These are phyloP conservation scores for Fusarium piperis DNA, from an alignment of 2,329 filamentous ascomycete genomes.

Conservation along the genomic window DNA sequence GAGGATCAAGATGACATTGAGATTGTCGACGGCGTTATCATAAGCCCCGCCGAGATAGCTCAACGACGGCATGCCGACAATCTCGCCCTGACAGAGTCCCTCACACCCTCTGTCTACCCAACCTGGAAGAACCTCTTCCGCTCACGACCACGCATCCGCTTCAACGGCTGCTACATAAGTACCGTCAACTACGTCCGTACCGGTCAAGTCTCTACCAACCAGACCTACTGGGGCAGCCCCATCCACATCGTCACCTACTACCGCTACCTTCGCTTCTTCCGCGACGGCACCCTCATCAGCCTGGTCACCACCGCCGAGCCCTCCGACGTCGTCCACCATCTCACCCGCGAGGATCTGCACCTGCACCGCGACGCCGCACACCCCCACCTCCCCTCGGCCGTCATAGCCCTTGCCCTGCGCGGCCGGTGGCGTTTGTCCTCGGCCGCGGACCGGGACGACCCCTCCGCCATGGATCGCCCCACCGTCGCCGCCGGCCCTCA, in stretches of 20 bases:
- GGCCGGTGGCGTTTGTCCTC: slow-evolving; percentile 63
- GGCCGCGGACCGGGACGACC: slow-evolving; percentile 44
- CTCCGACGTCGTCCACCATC: slow-evolving; percentile 84
- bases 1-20: slow-evolving; percentile 46
- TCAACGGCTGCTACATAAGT: slow-evolving; percentile 95
- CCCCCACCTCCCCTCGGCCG: slow-evolving; percentile 50
- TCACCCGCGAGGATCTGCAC: slow-evolving; percentile 76
- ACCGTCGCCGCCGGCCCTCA: background rate
- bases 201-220: slow-evolving; percentile 76
- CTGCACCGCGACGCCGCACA: slow-evolving; percentile 50
- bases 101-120: slow-evolving; percentile 58
- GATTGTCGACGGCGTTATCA: slow-evolving; percentile 44
- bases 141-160: slow-evolving; percentile 84
- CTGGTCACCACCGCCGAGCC: slow-evolving; percentile 85
- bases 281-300: slow-evolving; percentile 84
- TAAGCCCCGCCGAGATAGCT: slow-evolving; percentile 51
- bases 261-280: slow-evolving; percentile 94
- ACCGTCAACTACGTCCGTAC: slow-evolving; percentile 94
- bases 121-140: slow-evolving; percentile 80
- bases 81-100: slow-evolving; percentile 50
- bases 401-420: slow-evolving; percentile 76
- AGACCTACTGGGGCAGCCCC: slow-evolving; percentile 80
- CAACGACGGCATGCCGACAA: slow-evolving; percentile 46
- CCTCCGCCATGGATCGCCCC: slow-evolving; percentile 21
- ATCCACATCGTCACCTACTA: slow-evolving; percentile 98